A percentile compares a stretch with the other conserved stretches of the same genome.
phyloP scores from a whole-genome alignment of 805 yeast species.

The Saccharomycopsis sp. region DNA sequence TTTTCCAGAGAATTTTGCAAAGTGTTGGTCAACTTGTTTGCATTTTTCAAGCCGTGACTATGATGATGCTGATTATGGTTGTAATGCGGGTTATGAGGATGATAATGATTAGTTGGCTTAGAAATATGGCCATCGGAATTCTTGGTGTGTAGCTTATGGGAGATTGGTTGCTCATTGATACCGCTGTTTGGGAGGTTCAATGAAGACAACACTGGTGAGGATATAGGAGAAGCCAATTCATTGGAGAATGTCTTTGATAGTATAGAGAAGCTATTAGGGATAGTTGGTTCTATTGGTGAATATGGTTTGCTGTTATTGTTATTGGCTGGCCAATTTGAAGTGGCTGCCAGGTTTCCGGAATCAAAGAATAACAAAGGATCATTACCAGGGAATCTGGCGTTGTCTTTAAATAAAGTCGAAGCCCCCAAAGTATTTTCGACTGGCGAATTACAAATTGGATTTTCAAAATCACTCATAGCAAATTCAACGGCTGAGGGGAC shows the following conservation, averaged over 20 bases:
- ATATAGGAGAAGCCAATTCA: slow-evolving; percentile 6
- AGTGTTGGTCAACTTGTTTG: background rate
- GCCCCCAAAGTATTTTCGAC: too few relatives aligned
- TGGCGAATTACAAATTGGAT: too few relatives aligned
- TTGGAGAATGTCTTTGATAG: too few relatives aligned
- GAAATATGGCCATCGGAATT: slow-evolving; percentile 18
- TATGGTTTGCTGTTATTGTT: background rate
- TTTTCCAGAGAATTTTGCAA: slow-evolving; percentile 1
- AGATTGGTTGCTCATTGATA: background rate
- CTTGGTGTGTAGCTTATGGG: slow-evolving; percentile 1
- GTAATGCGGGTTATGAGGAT: slow-evolving; percentile 5
- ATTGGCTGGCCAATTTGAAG: background rate
- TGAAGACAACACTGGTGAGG: slow-evolving; percentile 7
- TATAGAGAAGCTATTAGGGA: too few relatives aligned
- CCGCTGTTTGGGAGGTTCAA: background rate
- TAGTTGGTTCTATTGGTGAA: too few relatives aligned
- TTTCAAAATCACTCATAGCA: too few relatives aligned
- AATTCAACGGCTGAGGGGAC: too few relatives aligned
- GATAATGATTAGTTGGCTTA: slow-evolving; percentile 10
- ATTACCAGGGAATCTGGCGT: too few relatives aligned
- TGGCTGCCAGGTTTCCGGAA: too few relatives aligned
- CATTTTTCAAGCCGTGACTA: background rate
- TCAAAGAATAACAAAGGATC: slow-evolving; percentile 6
- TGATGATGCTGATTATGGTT: background rate
- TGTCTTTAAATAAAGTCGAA: too few relatives aligned